Percentiles rank a stretch among this genome's conserved stretches.
Conservation (phyloP, 768 basidiomycete species). For the Dioszegia aurantiaca region DNA sequence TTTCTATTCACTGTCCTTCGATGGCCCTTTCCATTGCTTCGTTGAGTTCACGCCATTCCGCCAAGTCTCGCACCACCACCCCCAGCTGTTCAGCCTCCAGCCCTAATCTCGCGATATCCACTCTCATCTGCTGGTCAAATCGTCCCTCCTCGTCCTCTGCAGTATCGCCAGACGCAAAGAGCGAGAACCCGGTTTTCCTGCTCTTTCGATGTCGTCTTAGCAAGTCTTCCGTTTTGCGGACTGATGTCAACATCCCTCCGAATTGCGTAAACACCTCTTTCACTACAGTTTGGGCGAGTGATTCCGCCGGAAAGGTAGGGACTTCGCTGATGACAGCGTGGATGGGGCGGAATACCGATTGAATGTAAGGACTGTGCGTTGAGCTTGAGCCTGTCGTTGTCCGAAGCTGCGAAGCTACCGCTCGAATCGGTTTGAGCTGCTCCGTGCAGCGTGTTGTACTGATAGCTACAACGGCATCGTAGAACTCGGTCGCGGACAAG, state of each 20-base stretch:
- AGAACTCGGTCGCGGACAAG: not conserved
- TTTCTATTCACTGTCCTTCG: not conserved
- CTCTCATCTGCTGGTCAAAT: conserved; percentile 76
- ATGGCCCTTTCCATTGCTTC: conserved; percentile 27
- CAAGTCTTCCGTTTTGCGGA: conserved; percentile 91
- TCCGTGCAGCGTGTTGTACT: conserved; percentile 63
- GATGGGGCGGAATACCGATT: conserved; percentile 74
- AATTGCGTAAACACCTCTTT: conserved; percentile 68
- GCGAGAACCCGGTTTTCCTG: conserved; percentile 71
- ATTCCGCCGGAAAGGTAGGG: not conserved
- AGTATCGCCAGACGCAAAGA: conserved; percentile 66
- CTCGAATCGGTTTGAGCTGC: conserved; percentile 74
- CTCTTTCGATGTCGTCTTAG: conserved; percentile 81
- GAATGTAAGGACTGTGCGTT: conserved; percentile 72
- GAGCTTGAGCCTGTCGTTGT: conserved; percentile 65
- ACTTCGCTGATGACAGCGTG: conserved; percentile 59
- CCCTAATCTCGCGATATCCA: conserved; percentile 82
- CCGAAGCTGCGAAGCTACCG: conserved; percentile 85
- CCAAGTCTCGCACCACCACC: conserved; percentile 57
- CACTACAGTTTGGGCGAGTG: conserved; percentile 57
- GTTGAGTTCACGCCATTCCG: conserved; percentile 48
- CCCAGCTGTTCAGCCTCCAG: conserved; percentile 70
- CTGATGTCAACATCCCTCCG: conserved; percentile 70
- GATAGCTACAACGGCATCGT: not conserved
- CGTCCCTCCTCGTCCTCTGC: conserved; percentile 83